Evolutionary conservation across 306 rosid species (phyloP), one percentile per base, ranked within the genome.

Genomic region (Corylus heterophylla): DNA sequence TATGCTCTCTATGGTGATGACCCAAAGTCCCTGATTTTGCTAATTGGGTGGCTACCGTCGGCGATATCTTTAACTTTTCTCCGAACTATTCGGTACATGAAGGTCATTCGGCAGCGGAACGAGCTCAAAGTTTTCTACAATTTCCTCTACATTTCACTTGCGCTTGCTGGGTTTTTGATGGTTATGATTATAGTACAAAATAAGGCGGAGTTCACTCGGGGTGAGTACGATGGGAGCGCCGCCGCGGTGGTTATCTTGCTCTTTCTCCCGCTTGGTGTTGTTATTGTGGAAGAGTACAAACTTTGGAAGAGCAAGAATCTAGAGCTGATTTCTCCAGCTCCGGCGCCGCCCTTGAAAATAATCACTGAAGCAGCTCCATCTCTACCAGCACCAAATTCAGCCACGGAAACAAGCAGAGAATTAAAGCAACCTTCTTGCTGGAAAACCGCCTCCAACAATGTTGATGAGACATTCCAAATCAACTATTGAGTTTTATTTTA

Each of bases 111-210:
- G 4, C 86, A 66, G 12, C 54, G 78, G 7, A 89, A 87, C 35
- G 92, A 89, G 54, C 54, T 85, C 85, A 74, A 35, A 12, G 86
- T 89, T 66, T 89, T 89, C 71, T 89, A 74, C 51, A 89, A 84
- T 5, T 82, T 89, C 35, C 83, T 89, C 45, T 89, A 82, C 75
- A 81, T 89, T 64, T 89, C 92, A 13, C 92, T 89, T 12, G 92
- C 89, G 6, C 92, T 89, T 1, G 92, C 92, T 11, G 90, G 92
- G 29, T 89, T 87, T 69, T 70, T 89, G 12, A 89, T 87, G 89
- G 44, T 89, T n/a, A 87, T 87, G 89, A 89, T 87, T 42, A 87
- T 89, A 18, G 8, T 87, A 4, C 73, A 89, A 27, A 84, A 76
- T 2, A 44, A 54, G 12, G 81, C 61, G 7, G n/a, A 16, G 1